Base-by-base conservation (phyloP, 73 alveolate genomes). In the Paramecium sexaurelia region DNA sequence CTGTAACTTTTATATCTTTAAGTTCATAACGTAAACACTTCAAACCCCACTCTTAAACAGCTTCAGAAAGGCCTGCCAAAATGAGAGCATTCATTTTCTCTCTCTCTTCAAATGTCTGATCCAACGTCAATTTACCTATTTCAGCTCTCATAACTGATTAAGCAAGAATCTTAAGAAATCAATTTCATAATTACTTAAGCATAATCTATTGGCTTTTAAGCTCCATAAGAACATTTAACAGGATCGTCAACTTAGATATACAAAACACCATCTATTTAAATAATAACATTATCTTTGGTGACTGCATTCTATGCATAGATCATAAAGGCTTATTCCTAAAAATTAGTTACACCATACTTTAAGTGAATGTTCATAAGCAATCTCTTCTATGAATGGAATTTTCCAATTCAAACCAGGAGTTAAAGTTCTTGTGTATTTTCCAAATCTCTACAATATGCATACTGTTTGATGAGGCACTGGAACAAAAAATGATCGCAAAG, bases 71-170 rank as follows among this genome's bases (percentile, higher is more conserved):
- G 11, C 94, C 94, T 11, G 87, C 90, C 69, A 96, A 94, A 61
- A 96, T 96, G n/a, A 91, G 90, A 40, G 47, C 78, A 92, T 96
- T 96, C 61, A 96, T 91, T 32, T 83, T 84, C 6, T 95, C 99
- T 43, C 99, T 85, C 55, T 94, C 98, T 47, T 96, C 98, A 92
- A 96, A 96, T 19, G 97, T 95, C 88, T 95, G 67, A 83, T 95
- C 97, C 1, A 95, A 69, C 11, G 97, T 89, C 43, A 91, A 45
- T 39, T 82, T 91, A 43, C 99, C 99, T 7, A 97, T 95, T 57
- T 97, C 99, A 32, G 98, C 92, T 87, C 99, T 94, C 98, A 97
- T 96, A 24, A 99, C 95, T 45, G 99, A 96, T 92, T 97, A 94
- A 13, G 99, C 99, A 47, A 97, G 90, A 51, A 88, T 88, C 85